Percentiles rank a stretch among this genome's conserved stretches.
Conservation (phyloP, 768 basidiomycete species). For the Rhodotorula sphaerocarpa region DNA sequence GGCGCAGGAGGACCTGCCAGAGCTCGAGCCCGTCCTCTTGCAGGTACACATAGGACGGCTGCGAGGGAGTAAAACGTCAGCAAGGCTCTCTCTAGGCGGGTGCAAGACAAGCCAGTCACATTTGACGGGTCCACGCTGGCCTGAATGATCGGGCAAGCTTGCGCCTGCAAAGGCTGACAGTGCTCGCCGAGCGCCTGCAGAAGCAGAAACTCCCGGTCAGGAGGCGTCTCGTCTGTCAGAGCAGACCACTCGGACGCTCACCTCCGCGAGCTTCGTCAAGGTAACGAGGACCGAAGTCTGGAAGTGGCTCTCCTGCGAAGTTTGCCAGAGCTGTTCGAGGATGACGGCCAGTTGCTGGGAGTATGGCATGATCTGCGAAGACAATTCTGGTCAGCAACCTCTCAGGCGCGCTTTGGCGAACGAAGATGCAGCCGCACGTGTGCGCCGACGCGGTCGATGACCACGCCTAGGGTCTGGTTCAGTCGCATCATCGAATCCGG, state of each 20-base stretch:
- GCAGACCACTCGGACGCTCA: slow-evolving; percentile 43
- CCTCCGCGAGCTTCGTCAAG: slow-evolving; percentile 62
- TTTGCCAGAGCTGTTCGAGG: slow-evolving; percentile 64
- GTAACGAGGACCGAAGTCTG: slow-evolving; percentile 57
- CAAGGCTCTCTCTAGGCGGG: too few relatives aligned
- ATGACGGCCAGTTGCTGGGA: slow-evolving; percentile 56
- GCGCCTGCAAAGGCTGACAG: slow-evolving; percentile 52
- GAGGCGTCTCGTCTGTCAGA: not conserved
- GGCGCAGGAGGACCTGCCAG: slow-evolving; percentile 49
- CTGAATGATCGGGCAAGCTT: slow-evolving; percentile 59
- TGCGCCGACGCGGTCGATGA: slow-evolving; percentile 53
- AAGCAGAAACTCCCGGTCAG: not conserved
- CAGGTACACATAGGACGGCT: slow-evolving; percentile 44
- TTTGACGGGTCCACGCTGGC: slow-evolving; percentile 59
- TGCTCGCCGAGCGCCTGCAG: slow-evolving; percentile 59
- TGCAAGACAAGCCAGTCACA: slow-evolving; percentile 32
- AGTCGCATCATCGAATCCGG: slow-evolving; percentile 69
- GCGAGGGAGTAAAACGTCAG: not conserved
- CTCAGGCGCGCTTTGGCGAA: not conserved
- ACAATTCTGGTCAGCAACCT: not conserved
- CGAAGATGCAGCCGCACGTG: slow-evolving; percentile 41
- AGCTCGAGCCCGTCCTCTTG: slow-evolving; percentile 70
- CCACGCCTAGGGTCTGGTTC: slow-evolving; percentile 58
- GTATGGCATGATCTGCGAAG: slow-evolving; percentile 58
- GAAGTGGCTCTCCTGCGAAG: slow-evolving; percentile 19